Evolutionary conservation across 495 filamentous ascomycete species (phyloP).

Genomic region (Trichocladium uniseriatum): DNA sequence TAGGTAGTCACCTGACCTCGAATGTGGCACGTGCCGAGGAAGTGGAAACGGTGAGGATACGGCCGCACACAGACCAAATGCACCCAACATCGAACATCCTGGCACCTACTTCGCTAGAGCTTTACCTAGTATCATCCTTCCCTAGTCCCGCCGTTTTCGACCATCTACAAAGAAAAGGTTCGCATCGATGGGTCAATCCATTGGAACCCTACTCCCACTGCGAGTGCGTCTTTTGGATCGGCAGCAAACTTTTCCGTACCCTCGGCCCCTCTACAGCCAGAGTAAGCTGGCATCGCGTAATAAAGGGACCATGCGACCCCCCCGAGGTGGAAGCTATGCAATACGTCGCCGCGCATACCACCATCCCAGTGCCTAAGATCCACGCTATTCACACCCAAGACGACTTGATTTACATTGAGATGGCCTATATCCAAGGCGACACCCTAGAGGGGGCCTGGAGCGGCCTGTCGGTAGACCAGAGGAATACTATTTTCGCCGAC

Average conservation of each 20-base stretch:
- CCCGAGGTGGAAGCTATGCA: neutral
- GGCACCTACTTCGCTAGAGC: too few relatives aligned
- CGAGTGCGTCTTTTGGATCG: neutral
- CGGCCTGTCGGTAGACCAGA: neutral
- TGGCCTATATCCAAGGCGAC: neutral
- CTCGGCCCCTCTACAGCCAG: neutral
- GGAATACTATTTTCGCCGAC: neutral
- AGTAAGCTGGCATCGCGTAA: neutral
- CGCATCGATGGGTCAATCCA: neutral
- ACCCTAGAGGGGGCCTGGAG: neutral
- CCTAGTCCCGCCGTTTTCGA: too few relatives aligned
- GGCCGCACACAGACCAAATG: too few relatives aligned
- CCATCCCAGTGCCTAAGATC: neutral
- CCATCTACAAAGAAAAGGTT: too few relatives aligned
- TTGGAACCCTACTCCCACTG: neutral
- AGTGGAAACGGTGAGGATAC: too few relatives aligned
- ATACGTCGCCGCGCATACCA: neutral
- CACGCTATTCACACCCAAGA: neutral
- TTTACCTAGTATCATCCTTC: too few relatives aligned
- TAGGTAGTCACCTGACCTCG: too few relatives aligned
- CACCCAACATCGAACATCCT: too few relatives aligned
- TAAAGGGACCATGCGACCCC: neutral
- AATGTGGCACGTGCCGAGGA: too few relatives aligned
- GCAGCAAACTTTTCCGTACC: neutral
- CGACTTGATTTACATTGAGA: neutral